These are phyloP conservation scores for Podospora didyma DNA, from an alignment of 495 filamentous ascomycete species.

Conservation along the genomic window DNA sequence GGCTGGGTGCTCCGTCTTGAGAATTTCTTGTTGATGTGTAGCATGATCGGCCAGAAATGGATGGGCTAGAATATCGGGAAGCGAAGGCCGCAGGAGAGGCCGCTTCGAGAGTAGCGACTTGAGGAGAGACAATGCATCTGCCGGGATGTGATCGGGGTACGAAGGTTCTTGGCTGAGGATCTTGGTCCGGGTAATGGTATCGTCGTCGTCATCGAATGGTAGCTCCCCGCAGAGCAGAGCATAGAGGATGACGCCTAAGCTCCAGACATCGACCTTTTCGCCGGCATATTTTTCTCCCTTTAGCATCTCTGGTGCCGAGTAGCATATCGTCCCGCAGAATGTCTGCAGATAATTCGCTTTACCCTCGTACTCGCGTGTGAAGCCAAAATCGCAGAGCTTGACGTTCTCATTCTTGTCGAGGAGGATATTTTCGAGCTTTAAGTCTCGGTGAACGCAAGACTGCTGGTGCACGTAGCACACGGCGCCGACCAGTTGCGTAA, in stretches of 20 bases:
- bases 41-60: slow-evolving; percentile 88
- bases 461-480: slow-evolving; percentile 94
- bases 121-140: slow-evolving; percentile 72
- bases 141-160: slow-evolving; percentile 75
- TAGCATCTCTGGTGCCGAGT: slow-evolving; percentile 97
- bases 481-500: slow-evolving; percentile 92
- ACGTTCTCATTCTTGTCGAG: slow-evolving; percentile 97
- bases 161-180: slow-evolving; percentile 81
- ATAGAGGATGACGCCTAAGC: slow-evolving; percentile 92
- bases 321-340: slow-evolving; percentile 96
- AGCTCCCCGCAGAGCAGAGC: slow-evolving; percentile 88
- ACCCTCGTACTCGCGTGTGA: slow-evolving; percentile 95
- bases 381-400: slow-evolving; percentile 98
- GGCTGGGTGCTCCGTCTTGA: slow-evolving; percentile 77
- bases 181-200: slow-evolving; percentile 74
- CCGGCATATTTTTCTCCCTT: slow-evolving; percentile 97
- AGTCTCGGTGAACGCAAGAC: slow-evolving; percentile 91
- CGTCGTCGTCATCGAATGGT: slow-evolving; percentile 93
- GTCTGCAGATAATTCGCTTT: slow-evolving; percentile 94
- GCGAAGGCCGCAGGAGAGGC: slow-evolving; percentile 73
- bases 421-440: slow-evolving; percentile 96
- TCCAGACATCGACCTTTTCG: slow-evolving; percentile 98
- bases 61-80: slow-evolving; percentile 86
- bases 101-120: slow-evolving; percentile 80
- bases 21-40: slow-evolving; percentile 81